Evolutionary conservation across 106 monocot genomes (phyloP), one percentile per base, ranked within the genome.

Genomic region (Apostasia ramifera): DNA sequence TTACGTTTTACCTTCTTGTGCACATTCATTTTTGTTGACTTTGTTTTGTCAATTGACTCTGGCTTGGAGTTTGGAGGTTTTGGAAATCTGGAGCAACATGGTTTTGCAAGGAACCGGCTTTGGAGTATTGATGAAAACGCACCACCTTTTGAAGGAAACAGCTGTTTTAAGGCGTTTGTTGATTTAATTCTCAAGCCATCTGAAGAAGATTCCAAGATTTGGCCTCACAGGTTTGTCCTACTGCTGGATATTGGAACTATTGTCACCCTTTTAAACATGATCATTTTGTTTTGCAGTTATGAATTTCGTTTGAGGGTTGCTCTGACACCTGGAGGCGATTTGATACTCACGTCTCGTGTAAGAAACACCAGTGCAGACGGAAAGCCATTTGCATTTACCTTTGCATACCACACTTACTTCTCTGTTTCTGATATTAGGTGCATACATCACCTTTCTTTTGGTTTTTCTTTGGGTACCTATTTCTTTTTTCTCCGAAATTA

Each of bases 391-490:
- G 70, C 84, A n/a, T 94, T 90, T 73, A 84, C 87, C 53, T 94
- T 85, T 81, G 90, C 87, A 45, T 90, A 83, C 64, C 94, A 94
- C 48, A 85, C 80, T 37, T 85, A 94, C 70, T 82, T 94, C 39
- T 81, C 78, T 55, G 83, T 94, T 26, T 85, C 87, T 71, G 94
- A 94, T 71, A 85, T 94, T 82, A 83, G 94, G 94, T 94, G 38
- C 13, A 71, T 64, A 4, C 9, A 12, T 62, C 12, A 62, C 4
- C 62, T 62, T 62, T 37, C 41, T 44, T 44, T 62, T 11, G 6
- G 6, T 44, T 62, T 62, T 42, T 44, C 11, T 8, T 40, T 59
- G 6, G 40, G 1, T 6, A 9, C 15, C 39, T 2, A 39, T 39
- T 5, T 59, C n/a, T 6, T 9, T 8, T 59, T 59, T 8, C 39